Evolutionary conservation across 345 rosid genomes (phyloP), one percentile per base, ranked within the genome.

Genomic region (Pistacia vera): DNA sequence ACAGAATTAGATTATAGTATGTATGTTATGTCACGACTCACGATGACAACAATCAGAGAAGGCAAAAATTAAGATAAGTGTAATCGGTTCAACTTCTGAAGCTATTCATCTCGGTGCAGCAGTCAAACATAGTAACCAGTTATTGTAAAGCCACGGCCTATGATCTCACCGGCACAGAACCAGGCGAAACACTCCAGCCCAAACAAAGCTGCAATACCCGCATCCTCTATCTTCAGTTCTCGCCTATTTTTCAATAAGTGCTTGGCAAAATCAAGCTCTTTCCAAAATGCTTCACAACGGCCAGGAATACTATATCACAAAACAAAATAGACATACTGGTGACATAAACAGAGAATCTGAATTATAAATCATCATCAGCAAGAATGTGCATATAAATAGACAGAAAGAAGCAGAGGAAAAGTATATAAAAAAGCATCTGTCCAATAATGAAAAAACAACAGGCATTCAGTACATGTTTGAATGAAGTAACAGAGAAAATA

Each of bases 161-260:
- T 81, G 28, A 91, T 83, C 82, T 93, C 93, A 75, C 97, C 94
- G 8, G 88, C 88, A 78, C 97, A 88, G 77, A 36, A 91, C 91
- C 93, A 93, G 2, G 90, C 92, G 7, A 88, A 88, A 72, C 94
- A 91, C 78, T 91, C 98, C 56, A 93, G 74, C 66, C 94, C 91
- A 62, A 90, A 91, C 71, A 88, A 75, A 2, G 93, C 87, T 25
- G 93, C 91, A 70, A 88, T 82, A 62, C 89, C 92, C 7, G 84
- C 90, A 61, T 91, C 87, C 75, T 93, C 97, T 36, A 87, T 84
- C 79, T 86, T 90, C 84, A 87, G 63, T 35, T 93, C 94, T 61
- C 84, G 81, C 77, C 90, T 73, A 33, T 73, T 86, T 83, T 85
- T 93, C 93, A 92, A 88, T 4, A 83, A 17, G 46, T 85, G 72